Evolutionary conservation across 768 basidiomycete genomes (phyloP).

Genomic region (Suillus variegatus): DNA sequence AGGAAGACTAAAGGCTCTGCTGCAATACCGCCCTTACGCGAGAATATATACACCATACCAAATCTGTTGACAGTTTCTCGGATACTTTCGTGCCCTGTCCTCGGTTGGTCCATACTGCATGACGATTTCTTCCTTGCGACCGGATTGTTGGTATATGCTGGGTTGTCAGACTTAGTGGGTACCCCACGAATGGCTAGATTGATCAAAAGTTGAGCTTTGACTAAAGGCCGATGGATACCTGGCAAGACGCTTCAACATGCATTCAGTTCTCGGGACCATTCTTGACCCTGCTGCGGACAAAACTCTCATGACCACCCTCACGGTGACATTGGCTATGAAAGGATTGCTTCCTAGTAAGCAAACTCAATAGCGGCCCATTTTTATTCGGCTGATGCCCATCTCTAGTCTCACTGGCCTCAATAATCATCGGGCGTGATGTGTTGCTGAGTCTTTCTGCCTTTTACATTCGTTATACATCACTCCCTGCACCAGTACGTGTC

Average conservation of each 20-base stretch:
- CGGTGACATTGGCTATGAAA: constrained; percentile 81
- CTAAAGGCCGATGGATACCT: constrained; percentile 87
- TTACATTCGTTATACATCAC: constrained; percentile 88
- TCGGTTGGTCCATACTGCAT: constrained; percentile 89
- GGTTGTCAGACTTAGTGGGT: constrained; percentile 88
- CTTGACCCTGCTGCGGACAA: constrained; percentile 99
- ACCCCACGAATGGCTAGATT: constrained; percentile 10
- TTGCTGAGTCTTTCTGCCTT: constrained; percentile 86
- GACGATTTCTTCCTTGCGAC: constrained; percentile 83
- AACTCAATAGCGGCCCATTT: neutral
- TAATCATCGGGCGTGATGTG: constrained; percentile 90
- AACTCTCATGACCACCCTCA: constrained; percentile 90
- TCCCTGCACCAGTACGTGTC: constrained; percentile 73
- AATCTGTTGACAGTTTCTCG: constrained; percentile 88
- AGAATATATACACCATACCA: constrained; percentile 94
- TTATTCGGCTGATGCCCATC: neutral
- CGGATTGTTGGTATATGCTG: constrained; percentile 83
- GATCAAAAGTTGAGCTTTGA: constrained; percentile 4
- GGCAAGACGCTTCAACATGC: constrained; percentile 84
- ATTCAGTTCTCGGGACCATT: constrained; percentile 91
- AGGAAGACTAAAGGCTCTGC: constrained; percentile 8
- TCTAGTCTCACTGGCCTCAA: constrained; percentile 78
- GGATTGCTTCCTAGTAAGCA: constrained; percentile 79
- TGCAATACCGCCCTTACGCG: constrained; percentile 47
- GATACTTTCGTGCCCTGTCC: constrained; percentile 84